Conservation (phyloP, 2,329 filamentous ascomycete species). For the Geosmithia flava region DNA sequence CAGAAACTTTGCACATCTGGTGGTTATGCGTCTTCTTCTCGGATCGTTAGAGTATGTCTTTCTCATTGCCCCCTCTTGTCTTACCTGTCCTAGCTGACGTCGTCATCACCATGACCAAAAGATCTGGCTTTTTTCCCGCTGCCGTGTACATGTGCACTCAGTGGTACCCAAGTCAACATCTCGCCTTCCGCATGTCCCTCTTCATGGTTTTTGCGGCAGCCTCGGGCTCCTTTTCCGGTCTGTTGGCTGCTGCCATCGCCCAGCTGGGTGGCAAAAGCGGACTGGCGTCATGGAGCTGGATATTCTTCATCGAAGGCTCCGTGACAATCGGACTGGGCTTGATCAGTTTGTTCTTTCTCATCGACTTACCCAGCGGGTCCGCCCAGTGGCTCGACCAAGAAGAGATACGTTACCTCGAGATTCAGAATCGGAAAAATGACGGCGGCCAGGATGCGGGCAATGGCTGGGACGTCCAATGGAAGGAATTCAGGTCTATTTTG, state of each 20-base stretch:
- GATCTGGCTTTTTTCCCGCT: constrained; percentile 16
- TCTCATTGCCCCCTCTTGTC: not conserved
- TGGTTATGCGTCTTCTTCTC: constrained; percentile 29
- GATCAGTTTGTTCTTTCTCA: constrained; percentile 31
- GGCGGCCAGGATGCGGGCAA: constrained; percentile 6
- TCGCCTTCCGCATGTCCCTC: constrained; percentile 15
- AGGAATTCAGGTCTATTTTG: constrained; percentile 6
- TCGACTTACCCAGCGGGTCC: constrained; percentile 23
- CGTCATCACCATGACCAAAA: not conserved
- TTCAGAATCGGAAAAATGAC: constrained; percentile 24
- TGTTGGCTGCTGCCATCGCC: constrained; percentile 29
- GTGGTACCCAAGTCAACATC: constrained; percentile 18
- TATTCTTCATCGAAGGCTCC: constrained; percentile 40
- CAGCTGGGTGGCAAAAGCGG: constrained; percentile 31
- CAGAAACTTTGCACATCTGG: constrained; percentile 29
- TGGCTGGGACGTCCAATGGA: constrained; percentile 4
- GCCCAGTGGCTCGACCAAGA: constrained; percentile 21
- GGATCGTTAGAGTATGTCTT: constrained; percentile 32
- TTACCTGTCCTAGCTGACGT: constrained; percentile 4
- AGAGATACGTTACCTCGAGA: constrained; percentile 25
- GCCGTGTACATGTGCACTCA: constrained; percentile 15
- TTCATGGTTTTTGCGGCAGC: constrained; percentile 21
- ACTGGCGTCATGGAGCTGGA: constrained; percentile 33
- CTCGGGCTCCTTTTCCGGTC: constrained; percentile 30
- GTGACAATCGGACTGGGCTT: constrained; percentile 23